phyloP scores from a whole-genome alignment of 2,329 filamentous ascomycete species.

The Biscogniauxia sp. region DNA sequence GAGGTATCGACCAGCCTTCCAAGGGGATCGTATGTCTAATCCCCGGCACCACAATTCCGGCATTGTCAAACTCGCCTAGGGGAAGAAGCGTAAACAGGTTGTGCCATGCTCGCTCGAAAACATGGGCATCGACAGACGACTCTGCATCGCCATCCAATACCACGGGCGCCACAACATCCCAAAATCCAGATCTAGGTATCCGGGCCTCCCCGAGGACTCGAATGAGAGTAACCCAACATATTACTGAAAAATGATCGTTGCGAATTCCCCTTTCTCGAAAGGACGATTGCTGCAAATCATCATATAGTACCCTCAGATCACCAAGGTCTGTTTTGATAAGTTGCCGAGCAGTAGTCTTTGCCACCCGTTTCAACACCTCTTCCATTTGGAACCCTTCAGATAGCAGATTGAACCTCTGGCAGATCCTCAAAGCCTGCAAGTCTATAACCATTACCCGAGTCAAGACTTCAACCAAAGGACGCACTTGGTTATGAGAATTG shows the following conservation, averaged over 20 bases:
- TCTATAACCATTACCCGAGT: slow-evolving; percentile 38
- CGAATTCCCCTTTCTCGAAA: slow-evolving; percentile 52
- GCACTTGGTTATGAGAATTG: slow-evolving; percentile 18
- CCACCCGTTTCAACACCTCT: slow-evolving; percentile 43
- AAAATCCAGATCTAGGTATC: slow-evolving; percentile 56
- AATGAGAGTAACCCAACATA: slow-evolving; percentile 60
- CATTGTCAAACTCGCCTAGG: slow-evolving; percentile 56
- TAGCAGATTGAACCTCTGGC: slow-evolving; percentile 34
- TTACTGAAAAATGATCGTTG: slow-evolving; percentile 41
- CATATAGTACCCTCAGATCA: slow-evolving; percentile 45
- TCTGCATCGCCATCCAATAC: slow-evolving; percentile 37
- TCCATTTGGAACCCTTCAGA: slow-evolving; percentile 46
- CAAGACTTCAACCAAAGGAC: slow-evolving; percentile 36
- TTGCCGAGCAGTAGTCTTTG: slow-evolving; percentile 36
- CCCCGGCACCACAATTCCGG: slow-evolving; percentile 46
- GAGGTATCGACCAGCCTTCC: slow-evolving; percentile 62
- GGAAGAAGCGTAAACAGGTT: slow-evolving; percentile 60
- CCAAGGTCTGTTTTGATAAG: slow-evolving; percentile 44
- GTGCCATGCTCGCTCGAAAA: slow-evolving; percentile 57
- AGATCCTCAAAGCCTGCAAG: slow-evolving; percentile 42
- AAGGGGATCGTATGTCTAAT: slow-evolving; percentile 36
- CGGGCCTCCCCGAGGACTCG: slow-evolving; percentile 48
- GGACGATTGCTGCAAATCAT: slow-evolving; percentile 43
- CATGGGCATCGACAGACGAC: slow-evolving; percentile 41
- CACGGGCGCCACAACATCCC: slow-evolving; percentile 53